phyloP scores from a whole-genome alignment of 2,329 filamentous ascomycete species.

The Aspergillus uvarum region DNA sequence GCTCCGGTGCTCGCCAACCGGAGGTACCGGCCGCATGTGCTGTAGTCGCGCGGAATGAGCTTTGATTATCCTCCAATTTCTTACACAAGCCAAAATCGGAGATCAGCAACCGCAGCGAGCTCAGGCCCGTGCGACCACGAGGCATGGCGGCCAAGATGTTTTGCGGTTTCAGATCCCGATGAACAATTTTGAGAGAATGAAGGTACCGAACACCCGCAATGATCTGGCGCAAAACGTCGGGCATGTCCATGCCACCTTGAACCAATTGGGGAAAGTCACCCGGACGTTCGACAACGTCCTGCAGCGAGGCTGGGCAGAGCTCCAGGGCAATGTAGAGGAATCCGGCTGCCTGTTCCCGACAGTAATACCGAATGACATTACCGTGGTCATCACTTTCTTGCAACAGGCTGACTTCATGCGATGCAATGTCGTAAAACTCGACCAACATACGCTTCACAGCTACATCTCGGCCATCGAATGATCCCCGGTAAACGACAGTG shows the following conservation, averaged over 20 bases:
- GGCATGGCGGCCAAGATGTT: conserved; percentile 83
- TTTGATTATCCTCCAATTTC: conserved; percentile 91
- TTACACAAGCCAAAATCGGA: conserved; percentile 98
- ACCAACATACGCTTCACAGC: conserved; percentile 96
- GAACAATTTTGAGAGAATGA: conserved; percentile 89
- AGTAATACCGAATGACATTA: conserved; percentile 96
- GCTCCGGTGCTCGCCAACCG: conserved; percentile 93
- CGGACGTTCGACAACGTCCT: conserved; percentile 82
- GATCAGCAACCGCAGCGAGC: conserved; percentile 80
- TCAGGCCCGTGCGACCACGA: conserved; percentile 52
- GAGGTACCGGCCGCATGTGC: conserved; percentile 90
- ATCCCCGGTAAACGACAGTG: conserved; percentile 94
- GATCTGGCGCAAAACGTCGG: conserved; percentile 81
- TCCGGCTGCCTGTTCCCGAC: conserved; percentile 80
- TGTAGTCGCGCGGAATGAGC: conserved; percentile 90
- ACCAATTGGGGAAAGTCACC: conserved; percentile 67
- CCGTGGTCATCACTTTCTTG: conserved; percentile 93
- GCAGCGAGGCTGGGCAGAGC: conserved; percentile 87
- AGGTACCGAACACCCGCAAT: conserved; percentile 85
- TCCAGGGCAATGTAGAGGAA: conserved; percentile 97
- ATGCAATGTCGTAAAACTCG: conserved; percentile 92
- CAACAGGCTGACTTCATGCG: conserved; percentile 85
- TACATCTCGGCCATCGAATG: conserved; percentile 87
- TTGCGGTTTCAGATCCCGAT: conserved; percentile 95
- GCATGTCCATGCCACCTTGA: conserved; percentile 65